Base-by-base conservation (phyloP, 257 asterid species). In the Jacaranda copaia region DNA sequence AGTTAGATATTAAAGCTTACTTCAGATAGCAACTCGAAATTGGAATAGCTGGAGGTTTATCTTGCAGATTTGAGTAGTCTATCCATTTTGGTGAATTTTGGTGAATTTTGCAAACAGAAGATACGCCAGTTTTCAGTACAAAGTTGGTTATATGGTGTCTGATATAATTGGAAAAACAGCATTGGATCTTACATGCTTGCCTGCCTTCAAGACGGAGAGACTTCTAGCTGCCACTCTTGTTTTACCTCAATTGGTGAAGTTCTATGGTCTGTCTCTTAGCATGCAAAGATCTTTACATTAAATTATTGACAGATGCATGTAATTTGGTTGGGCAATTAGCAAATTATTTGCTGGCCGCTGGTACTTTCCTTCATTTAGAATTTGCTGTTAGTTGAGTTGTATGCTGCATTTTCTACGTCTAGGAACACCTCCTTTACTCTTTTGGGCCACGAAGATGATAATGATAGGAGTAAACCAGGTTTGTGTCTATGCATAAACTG, bases 361-460 rank as follows among this genome's bases (percentile, higher is more conserved):
- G 5, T 5, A 0, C 46, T 42, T 49, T 18, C 20, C 32, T 39
- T 48, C 19, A 5, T 46, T 43, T 57, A 58, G 45, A 42, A 52
- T 63, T 32, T 51, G 42, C 42, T n/a, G 75, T 25, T 40, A 12
- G 52, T 40, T 42, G 39, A 55, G 35, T 35, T 66, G 7, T 43
- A 40, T 19, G 46, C 72, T 78, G 67, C 73, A 42, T 35, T 42
- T 18, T 75, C 1, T 7, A 57, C 39, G 49, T 32, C 57, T 64
- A 20, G 60, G 15, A 53, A 45, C 61, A 32, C 64, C 48, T 19
- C 51, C 19, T 56, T 79, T 72, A 79, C 75, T 35, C 48, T 71
- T 36, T 78, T 62, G 11, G 42, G 40, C 53, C 68, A 49, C 42
- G 84, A 69, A 46, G 45, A 75, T 68, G 77, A 70, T 70, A 53